Base-by-base conservation (phyloP, 257 asterid species). In the Solanum bulbocastanum region DNA sequence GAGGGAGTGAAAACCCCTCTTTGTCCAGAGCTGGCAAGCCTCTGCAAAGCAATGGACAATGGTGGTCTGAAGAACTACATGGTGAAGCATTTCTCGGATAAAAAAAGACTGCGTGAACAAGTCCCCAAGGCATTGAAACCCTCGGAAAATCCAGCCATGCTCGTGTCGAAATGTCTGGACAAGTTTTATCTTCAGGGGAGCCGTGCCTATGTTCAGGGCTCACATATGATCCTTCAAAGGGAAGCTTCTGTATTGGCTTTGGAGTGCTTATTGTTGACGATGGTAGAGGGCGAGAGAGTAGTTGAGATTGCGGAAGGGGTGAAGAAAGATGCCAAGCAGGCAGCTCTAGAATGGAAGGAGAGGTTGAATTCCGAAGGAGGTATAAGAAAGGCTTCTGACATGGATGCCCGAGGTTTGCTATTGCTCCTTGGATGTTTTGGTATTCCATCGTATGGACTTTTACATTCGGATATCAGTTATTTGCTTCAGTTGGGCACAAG, bases 101-200 rank as follows among this genome's bases (percentile, higher is more conserved):
- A 79, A 39, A 2, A 86, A 16, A 89, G 81, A 90, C 93, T 96
- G 75, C 96, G 95, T 4, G 93, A 91, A 84, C 94, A 95, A 82
- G 94, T 95, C 16, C 94, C 99, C 2, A 91, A 86, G 76, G 98
- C 98, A 49, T 84, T 96, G 93, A 90, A 85, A 71, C 90, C 90
- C 62, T 95, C 96, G 6, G 90, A 91, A 16, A 88, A 92, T 69
- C 94, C 98, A 30, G 90, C 93, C 2, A 92, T 89, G 79, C 91
- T 96, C 44, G 98, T 94, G 40, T 90, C 94, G 27, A 98, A 94
- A 10, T 93, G 95, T 62, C 76, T 90, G 40, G 96, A 98, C 60
- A 95, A 94, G 88, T 95, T 96, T 91, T 96, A 85, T 87, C 84
- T 95, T 93, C 98, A 94, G 93, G 96, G 98, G 73, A 93, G 92